phyloP scores from a whole-genome alignment of 2,329 filamentous ascomycete species.

The Tolypocladium cylindrosporum region DNA sequence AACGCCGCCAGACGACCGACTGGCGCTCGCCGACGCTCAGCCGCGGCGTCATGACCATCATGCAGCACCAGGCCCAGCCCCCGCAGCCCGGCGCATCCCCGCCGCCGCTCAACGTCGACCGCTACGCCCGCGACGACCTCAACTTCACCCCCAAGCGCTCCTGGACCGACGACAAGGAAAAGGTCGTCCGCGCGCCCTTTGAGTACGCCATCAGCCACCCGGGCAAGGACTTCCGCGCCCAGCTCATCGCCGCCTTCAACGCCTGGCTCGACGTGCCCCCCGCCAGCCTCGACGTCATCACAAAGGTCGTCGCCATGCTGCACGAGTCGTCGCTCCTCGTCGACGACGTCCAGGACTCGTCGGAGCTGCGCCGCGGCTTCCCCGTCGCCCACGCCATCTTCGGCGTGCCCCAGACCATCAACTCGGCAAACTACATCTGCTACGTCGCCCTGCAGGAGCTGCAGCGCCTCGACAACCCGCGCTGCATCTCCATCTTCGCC shows the following conservation, averaged over 20 bases:
- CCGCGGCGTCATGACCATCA: constrained; percentile 9
- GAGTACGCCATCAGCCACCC: constrained; percentile 72
- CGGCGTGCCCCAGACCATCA: constrained; percentile 80
- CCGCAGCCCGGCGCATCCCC: constrained; percentile 12
- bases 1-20: constrained; percentile 11
- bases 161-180: constrained; percentile 69
- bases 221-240: constrained; percentile 75
- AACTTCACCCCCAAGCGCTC: constrained; percentile 38
- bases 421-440: constrained; percentile 84
- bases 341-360: constrained; percentile 82
- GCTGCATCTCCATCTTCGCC: constrained; percentile 60
- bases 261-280: constrained; percentile 66
- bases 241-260: constrained; percentile 75
- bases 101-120: constrained; percentile 36
- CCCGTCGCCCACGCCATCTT: constrained; percentile 81
- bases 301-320: constrained; percentile 71
- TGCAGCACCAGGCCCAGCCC: constrained; percentile 23
- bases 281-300: constrained; percentile 63
- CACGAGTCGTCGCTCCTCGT: constrained; percentile 77
- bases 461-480: constrained; percentile 57
- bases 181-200: constrained; percentile 66
- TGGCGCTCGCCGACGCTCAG: constrained; percentile 1
- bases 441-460: constrained; percentile 71
- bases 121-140: constrained; percentile 46
- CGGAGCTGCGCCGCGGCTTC: constrained; percentile 63